Percentiles rank a stretch among this genome's conserved stretches.
Conservation (phyloP, 768 basidiomycete species). For the Basidioascus undulatus region DNA sequence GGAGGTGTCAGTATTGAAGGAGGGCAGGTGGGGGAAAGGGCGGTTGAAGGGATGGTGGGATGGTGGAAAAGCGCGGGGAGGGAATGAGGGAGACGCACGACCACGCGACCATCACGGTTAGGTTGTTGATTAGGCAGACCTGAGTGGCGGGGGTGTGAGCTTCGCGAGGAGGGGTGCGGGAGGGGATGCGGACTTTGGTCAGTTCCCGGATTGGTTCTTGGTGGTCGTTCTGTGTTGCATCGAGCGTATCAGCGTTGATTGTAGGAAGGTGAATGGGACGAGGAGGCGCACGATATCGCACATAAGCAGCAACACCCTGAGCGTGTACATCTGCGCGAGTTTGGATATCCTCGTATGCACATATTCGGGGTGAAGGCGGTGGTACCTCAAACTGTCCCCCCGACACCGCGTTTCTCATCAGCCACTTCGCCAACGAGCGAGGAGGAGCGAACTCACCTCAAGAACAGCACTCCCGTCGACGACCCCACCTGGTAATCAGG, state of each 20-base stretch:
- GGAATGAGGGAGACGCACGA: conserved; percentile 29
- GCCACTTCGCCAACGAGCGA: not conserved
- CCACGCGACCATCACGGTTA: conserved; percentile 81
- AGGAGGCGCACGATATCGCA: conserved; percentile 58
- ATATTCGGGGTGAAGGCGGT: conserved; percentile 92
- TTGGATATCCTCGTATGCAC: conserved; percentile 74
- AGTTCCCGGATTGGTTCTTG: conserved; percentile 75
- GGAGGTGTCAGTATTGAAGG: not conserved
- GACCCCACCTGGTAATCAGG: conserved; percentile 89
- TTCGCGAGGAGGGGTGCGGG: not conserved
- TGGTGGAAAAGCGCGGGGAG: not conserved
- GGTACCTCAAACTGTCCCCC: conserved; percentile 51
- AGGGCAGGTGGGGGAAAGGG: not conserved
- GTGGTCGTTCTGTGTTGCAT: conserved; percentile 69
- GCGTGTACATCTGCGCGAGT: conserved; percentile 52
- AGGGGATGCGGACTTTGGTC: conserved; percentile 35
- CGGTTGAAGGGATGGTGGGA: not conserved
- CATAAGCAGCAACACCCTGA: conserved; percentile 63
- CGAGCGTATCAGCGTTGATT: not conserved
- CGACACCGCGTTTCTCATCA: not conserved
- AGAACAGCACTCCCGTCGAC: conserved; percentile 73
- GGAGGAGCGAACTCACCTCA: conserved; percentile 33
- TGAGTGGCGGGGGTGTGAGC: conserved; percentile 13
- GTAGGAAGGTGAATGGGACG: too few species aligned
- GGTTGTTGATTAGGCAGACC: conserved; percentile 73